Percentiles rank a stretch among this genome's conserved stretches.
phyloP scores from a whole-genome alignment of 1,284 basidiomycete genomes.

The Gomphus bonarii region DNA sequence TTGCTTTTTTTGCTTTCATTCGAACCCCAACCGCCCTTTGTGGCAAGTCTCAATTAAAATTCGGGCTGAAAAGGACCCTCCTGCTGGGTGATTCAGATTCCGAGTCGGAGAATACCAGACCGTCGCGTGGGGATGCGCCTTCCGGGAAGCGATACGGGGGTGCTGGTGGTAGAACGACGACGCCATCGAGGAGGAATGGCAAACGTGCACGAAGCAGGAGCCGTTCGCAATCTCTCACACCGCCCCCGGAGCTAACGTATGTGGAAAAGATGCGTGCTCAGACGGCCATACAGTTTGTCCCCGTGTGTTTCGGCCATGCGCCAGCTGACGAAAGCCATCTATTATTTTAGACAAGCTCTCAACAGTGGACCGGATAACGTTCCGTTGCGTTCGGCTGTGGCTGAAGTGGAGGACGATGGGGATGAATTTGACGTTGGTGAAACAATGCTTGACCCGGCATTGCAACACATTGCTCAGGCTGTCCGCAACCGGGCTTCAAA shows the following conservation, averaged over 20 bases:
- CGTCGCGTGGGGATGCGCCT: slow-evolving; percentile 18
- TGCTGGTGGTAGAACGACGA: background rate
- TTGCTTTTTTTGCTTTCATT: slow-evolving; percentile 6
- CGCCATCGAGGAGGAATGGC: slow-evolving; percentile 20
- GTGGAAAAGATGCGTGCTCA: slow-evolving; percentile 4
- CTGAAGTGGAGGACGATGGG: background rate
- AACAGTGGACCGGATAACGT: background rate
- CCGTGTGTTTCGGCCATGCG: background rate
- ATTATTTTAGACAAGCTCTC: slow-evolving; percentile 1
- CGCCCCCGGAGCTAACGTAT: slow-evolving; percentile 44
- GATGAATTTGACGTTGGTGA: background rate
- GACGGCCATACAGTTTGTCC: background rate
- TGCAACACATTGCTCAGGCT: slow-evolving; percentile 1
- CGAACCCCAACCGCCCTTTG: background rate
- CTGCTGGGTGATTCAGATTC: slow-evolving; percentile 4
- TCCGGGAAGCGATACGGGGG: slow-evolving; percentile 27
- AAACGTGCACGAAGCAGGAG: slow-evolving; percentile 30
- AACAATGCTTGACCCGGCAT: slow-evolving; percentile 2
- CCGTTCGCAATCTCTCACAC: slow-evolving; percentile 61
- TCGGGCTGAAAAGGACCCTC: background rate
- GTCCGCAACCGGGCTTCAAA: background rate
- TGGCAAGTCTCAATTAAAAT: background rate
- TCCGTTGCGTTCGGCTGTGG: background rate
- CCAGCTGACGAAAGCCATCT: background rate
- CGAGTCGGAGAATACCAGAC: slow-evolving; percentile 6